These are phyloP conservation scores for Lactarius pseudohatsudake DNA, from an alignment of 768 basidiomycete species.

Conservation along the genomic window DNA sequence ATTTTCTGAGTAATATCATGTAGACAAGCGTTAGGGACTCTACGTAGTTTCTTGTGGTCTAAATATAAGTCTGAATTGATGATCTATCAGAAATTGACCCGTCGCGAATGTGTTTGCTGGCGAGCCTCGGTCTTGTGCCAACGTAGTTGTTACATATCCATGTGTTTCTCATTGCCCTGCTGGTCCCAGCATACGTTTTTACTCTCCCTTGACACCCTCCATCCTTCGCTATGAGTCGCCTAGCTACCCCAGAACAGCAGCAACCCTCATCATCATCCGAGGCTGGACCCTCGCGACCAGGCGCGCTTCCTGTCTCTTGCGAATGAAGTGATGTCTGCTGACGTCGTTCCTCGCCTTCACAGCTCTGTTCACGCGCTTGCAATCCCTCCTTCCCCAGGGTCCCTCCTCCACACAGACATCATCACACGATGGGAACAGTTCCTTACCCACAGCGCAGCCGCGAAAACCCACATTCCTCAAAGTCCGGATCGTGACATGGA, in stretches of 20 bases:
- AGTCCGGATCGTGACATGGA: conserved; percentile 73
- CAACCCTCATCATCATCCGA: conserved; percentile 7
- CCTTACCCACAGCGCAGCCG: conserved; percentile 29
- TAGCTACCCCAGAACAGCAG: not conserved
- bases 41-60: not conserved
- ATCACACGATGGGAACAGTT: conserved; percentile 30
- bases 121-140: not conserved
- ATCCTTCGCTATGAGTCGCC: conserved; percentile 6
- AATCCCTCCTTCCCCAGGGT: conserved; percentile 48
- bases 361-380: conserved; percentile 49
- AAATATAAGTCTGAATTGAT: not conserved
- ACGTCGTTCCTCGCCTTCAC: conserved; percentile 10
- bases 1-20: conserved; percentile 40
- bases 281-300: conserved; percentile 24
- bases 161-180: conserved; percentile 13
- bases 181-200: not conserved
- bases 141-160: conserved; percentile 13
- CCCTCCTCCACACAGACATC: conserved; percentile 30
- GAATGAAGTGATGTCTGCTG: not conserved
- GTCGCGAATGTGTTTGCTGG: not conserved
- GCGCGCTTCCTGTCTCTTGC: conserved; percentile 15
- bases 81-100: not conserved
- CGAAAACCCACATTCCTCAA: conserved; percentile 53
- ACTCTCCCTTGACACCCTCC: conserved; percentile 1
- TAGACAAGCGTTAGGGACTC: not conserved